Base-by-base conservation (phyloP, 2,329 filamentous ascomycete species). In the Paraphoma chrysanthemicola region DNA sequence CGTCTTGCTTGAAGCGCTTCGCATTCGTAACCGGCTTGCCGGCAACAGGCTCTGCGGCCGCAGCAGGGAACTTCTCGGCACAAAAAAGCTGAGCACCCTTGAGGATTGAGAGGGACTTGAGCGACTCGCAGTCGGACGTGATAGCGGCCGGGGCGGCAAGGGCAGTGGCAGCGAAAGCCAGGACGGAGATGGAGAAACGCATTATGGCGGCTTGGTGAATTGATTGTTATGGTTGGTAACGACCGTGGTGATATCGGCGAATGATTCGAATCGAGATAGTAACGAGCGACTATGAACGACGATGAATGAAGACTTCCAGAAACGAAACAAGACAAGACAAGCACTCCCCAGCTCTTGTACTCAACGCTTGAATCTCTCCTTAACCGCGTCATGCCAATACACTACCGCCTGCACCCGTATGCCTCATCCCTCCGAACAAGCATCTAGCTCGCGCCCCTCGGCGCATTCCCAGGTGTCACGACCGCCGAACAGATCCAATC, bases 311-410 rank as follows among this genome's bases (percentile, higher is more conserved):
- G 23, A 23, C 23, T 23, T 23, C 23, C 10, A 17, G 23, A 29
- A 18, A 16, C 17, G 4, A 28, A 44, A 18, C 12, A 44, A 29
- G 18, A 11, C 23, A 47, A 47, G 14, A 33, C 14, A 33, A 33
- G 44, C 44, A 7, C 23, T 4, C 11, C 43, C 28, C 14, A 30
- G 43, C 14, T 47, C 44, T 47, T 48, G 46, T 48, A 48, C 33
- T 8, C n/a, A 48, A 7, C 14, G 33, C 46, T 48, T 39, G 18
- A 36, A 4, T 47, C 17, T 39, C 31, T 18, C 39, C 31, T 39
- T 48, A 39, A 48, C 38, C 46, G 31, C 46, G 46, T 48, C n/a
- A 48, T 48, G 33, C 31, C 46, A 48, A 48, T 48, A 48, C 31
- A 39, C 46, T 48, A 39, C 46, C 16, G 14, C 11, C 46, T 2